Percentiles rank a stretch among this genome's conserved stretches.
Evolutionary conservation across 768 basidiomycete genomes (phyloP).

Genomic region (Leccinum obscurum): DNA sequence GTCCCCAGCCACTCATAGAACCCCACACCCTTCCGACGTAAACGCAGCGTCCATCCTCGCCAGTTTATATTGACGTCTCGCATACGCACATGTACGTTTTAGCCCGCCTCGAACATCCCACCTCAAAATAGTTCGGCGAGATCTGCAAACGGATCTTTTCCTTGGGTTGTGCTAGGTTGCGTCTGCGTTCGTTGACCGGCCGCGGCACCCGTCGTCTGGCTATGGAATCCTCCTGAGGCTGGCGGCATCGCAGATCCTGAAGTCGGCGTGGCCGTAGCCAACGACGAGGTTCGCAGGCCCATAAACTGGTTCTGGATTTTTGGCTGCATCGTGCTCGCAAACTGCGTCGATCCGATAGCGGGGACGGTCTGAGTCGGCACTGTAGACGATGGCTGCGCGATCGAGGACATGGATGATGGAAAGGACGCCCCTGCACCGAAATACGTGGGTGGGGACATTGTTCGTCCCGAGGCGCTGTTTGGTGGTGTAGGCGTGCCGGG

Average conservation of each 20-base stretch:
- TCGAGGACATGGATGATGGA: conserved; percentile 8
- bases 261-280: conserved; percentile 12
- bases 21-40: background rate
- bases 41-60: conserved; percentile 4
- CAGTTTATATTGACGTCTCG: background rate
- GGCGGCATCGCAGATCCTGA: conserved; percentile 17
- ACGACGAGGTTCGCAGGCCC: conserved; percentile 10
- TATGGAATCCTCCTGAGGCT: conserved; percentile 3
- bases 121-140: conserved; percentile 70
- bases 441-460: conserved; percentile 16
- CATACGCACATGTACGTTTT: background rate
- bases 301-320: conserved; percentile 16
- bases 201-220: conserved; percentile 4
- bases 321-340: conserved; percentile 19
- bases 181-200: conserved; percentile 24
- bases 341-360: conserved; percentile 6
- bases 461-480: conserved; percentile 11
- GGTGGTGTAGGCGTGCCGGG: conserved; percentile 40
- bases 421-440: conserved; percentile 6
- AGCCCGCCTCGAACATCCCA: background rate
- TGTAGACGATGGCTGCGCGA: conserved; percentile 6
- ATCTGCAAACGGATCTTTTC: conserved; percentile 85
- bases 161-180: conserved; percentile 29
- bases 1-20: background rate
- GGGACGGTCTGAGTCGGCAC: background rate